A percentile compares a stretch with the other conserved stretches of the same genome.
Evolutionary conservation across 495 filamentous ascomycete genomes (phyloP).

Genomic region (Trichoderma erinaceum): DNA sequence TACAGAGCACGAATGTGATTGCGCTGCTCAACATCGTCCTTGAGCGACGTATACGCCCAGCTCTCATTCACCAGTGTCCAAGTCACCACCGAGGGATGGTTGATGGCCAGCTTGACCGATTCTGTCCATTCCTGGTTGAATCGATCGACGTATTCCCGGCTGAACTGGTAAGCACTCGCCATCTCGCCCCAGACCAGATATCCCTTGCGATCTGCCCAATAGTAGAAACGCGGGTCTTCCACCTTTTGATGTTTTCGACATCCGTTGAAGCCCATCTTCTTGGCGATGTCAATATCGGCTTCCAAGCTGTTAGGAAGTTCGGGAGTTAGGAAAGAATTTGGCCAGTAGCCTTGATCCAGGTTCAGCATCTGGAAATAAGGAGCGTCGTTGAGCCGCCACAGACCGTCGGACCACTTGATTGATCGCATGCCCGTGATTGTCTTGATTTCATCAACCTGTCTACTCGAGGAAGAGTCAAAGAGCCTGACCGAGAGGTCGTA

Average conservation of each 20-base stretch:
- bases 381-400: constrained; percentile 52
- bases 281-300: constrained; percentile 48
- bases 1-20: constrained; percentile 54
- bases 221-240: constrained; percentile 32
- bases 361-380: constrained; percentile 52
- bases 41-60: constrained; percentile 51
- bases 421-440: constrained; percentile 58
- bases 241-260: constrained; percentile 51
- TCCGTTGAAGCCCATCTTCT: constrained; percentile 54
- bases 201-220: constrained; percentile 32
- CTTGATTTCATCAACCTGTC: constrained; percentile 17
- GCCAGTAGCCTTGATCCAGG: constrained; percentile 59
- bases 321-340: constrained; percentile 51
- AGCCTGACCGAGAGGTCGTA: constrained; percentile 48
- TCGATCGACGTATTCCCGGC: constrained; percentile 43
- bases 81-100: constrained; percentile 53
- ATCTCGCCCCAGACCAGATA: constrained; percentile 35
- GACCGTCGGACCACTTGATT: constrained; percentile 45
- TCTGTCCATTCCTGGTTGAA: constrained; percentile 53
- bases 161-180: constrained; percentile 43
- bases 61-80: constrained; percentile 60
- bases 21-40: constrained; percentile 46
- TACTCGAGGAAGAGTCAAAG: constrained; percentile 4
- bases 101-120: constrained; percentile 51
- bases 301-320: constrained; percentile 49